Evolutionary conservation across 306 rosid genomes (phyloP), one percentile per base, ranked within the genome.

Genomic region (Aeschynomene evenia): DNA sequence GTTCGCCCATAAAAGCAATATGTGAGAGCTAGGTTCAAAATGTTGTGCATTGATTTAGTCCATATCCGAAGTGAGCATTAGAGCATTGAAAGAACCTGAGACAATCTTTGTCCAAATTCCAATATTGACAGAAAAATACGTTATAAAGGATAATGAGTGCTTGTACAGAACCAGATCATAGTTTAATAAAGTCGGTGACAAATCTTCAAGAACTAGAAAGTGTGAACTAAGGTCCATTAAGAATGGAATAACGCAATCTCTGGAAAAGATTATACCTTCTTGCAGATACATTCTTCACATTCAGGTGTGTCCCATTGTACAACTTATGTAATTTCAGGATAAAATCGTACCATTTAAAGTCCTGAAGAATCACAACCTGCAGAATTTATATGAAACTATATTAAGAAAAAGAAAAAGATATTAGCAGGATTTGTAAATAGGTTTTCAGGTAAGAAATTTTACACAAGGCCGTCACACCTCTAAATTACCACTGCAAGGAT

Each of bases 271-370:
- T 46, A 12, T 57, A 88, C 98, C 98, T 90, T 81, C 80, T 87
- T 7, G 89, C 49, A 66, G 92, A 84, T 65, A 94, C 98, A 70
- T 94, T 94, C 80, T 81, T 77, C 65, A 90, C 89, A 4, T 84
- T 73, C 68, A 94, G 82, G 83, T 94, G 97, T 29, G 97, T 87
- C 55, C 98, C 98, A 21, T 62, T 82, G 80, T 94, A 94, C 23
- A 94, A 84, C 80, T 82, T 88, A 57, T 86, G 95, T 40, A 90
- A 74, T 67, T 90, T 90, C 55, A 86, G 79, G 63, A 94, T 22
- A 51, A 94, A 90, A 86, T 94, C 98, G 62, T 90, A 87, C 98
- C 98, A 90, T 81, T 87, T 88, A 51, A 94, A 90, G 76, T 87
- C 82, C 68, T 90, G 97, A 78, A 94, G 98, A 80, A 78, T 83